Percentiles rank a stretch among this genome's conserved stretches.
These are phyloP conservation scores for Globisporangium solare DNA, from an alignment of 352 stramenopile genomes.

Conservation along the genomic window DNA sequence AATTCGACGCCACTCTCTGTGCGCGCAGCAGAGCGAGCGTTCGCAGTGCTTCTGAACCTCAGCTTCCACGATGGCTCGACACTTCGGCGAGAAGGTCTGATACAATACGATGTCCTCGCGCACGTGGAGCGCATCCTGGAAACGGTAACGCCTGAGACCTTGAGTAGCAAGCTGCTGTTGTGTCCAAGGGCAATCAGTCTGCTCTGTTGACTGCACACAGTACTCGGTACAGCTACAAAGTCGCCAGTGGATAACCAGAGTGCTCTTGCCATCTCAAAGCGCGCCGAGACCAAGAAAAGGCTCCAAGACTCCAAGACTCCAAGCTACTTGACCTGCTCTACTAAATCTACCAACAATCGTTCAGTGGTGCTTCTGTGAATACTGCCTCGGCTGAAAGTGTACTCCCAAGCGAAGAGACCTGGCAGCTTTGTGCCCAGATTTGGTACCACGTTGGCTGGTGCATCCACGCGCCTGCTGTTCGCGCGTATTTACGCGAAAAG, in stretches of 20 bases:
- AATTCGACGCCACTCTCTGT: not conserved
- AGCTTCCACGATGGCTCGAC: slow-evolving; percentile 33
- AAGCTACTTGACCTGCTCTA: slow-evolving; percentile 27
- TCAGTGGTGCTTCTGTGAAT: not conserved
- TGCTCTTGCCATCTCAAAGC: not conserved
- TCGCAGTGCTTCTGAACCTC: slow-evolving; percentile 65
- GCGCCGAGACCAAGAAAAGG: not conserved
- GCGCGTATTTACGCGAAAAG: slow-evolving; percentile 33
- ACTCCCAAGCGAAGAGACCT: slow-evolving; percentile 19
- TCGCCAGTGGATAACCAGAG: not conserved
- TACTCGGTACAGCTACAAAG: slow-evolving; percentile 2
- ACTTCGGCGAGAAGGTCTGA: slow-evolving; percentile 28
- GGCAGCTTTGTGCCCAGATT: slow-evolving; percentile 62
- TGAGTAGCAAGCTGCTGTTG: slow-evolving; percentile 23
- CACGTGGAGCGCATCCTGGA: slow-evolving; percentile 22
- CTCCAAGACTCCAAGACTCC: slow-evolving; percentile 13
- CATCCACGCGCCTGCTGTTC: slow-evolving; percentile 21
- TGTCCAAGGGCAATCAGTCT: slow-evolving; percentile 42
- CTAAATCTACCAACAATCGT: slow-evolving; percentile 20
- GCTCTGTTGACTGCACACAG: slow-evolving; percentile 53
- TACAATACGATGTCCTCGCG: slow-evolving; percentile 16
- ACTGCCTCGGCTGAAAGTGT: not conserved
- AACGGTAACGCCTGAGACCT: slow-evolving; percentile 9
- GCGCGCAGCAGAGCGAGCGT: slow-evolving; percentile 26
- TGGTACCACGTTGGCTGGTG: slow-evolving; percentile 75